Evolutionary conservation across 2,329 filamentous ascomycete species (phyloP).

Genomic region (Diplodia intermedia): DNA sequence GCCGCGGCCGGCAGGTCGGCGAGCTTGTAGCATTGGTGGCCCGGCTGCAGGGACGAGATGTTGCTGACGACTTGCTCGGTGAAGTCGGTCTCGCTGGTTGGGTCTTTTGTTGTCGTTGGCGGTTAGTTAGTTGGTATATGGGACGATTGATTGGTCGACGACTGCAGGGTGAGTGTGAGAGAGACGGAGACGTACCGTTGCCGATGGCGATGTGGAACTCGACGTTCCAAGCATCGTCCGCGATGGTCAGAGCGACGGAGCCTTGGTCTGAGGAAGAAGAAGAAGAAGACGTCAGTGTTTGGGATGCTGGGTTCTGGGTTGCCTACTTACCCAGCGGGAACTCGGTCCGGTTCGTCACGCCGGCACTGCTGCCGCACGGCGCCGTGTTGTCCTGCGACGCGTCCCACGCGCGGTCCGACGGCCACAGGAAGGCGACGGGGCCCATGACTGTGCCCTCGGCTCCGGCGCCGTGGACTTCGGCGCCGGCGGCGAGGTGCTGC

Average conservation of each 20-base stretch:
- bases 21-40: constrained; percentile 50
- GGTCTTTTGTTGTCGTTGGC: constrained; percentile 42
- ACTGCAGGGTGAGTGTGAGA: too few species aligned
- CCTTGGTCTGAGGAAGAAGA: constrained; percentile 55
- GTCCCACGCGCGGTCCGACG: constrained; percentile 63
- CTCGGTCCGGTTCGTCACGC: constrained; percentile 58
- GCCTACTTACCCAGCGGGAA: constrained; percentile 61
- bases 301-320: too few species aligned
- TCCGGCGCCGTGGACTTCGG: constrained; percentile 37
- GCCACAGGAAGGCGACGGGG: constrained; percentile 68
- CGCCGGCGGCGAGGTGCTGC: background rate
- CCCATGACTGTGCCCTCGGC: constrained; percentile 54
- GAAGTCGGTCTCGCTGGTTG: constrained; percentile 51
- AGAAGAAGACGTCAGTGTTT: constrained; percentile 12
- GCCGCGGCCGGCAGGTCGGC: constrained; percentile 44
- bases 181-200: constrained; percentile 50
- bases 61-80: constrained; percentile 43
- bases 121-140: constrained; percentile 34
- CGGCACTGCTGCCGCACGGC: constrained; percentile 63
- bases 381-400: constrained; percentile 62
- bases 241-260: constrained; percentile 62
- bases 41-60: constrained; percentile 51
- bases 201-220: constrained; percentile 62
- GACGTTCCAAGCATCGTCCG: constrained; percentile 64
- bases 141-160: too few species aligned